Evolutionary conservation across 192 early-diverging fungal genomes (phyloP).

Genomic region (Coemansia sp.): DNA sequence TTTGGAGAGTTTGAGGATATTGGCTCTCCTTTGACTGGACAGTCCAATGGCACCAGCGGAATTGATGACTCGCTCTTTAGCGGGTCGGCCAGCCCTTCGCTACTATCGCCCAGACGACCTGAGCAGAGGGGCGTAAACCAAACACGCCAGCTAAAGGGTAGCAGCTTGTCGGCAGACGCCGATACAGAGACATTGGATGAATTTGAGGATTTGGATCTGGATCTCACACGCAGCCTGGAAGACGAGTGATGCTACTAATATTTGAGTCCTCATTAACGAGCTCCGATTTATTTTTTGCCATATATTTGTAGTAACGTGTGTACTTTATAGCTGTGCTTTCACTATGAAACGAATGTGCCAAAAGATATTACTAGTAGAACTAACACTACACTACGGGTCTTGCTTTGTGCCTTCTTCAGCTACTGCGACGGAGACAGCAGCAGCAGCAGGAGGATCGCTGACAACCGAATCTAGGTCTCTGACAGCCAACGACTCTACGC

Average conservation of each 20-base stretch:
- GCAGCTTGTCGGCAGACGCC: not conserved
- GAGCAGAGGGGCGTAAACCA: not conserved
- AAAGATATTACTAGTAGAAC: too few relatives aligned
- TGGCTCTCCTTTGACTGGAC: conserved; percentile 13
- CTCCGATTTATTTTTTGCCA: not conserved
- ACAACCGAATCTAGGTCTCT: conserved; percentile 5
- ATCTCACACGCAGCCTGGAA: conserved; percentile 33
- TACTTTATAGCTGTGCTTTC: not conserved
- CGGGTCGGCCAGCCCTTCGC: conserved; percentile 19
- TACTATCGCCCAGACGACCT: not conserved
- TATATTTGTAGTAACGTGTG: not conserved
- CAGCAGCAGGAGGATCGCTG: not conserved
- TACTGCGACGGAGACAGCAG: not conserved
- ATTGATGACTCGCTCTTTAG: conserved; percentile 37
- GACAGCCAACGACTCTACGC: conserved; percentile 47
- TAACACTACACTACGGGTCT: not conserved
- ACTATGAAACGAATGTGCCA: too few relatives aligned
- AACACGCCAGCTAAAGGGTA: not conserved
- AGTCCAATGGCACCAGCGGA: conserved; percentile 6
- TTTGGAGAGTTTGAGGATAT: conserved; percentile 50
- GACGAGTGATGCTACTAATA: not conserved
- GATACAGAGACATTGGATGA: conserved; percentile 22
- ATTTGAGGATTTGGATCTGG: conserved; percentile 46
- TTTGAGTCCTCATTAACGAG: not conserved
- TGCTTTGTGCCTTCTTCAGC: not conserved